Evolutionary conservation across 345 rosid species (phyloP).

Genomic region (Lepidium didymum): DNA sequence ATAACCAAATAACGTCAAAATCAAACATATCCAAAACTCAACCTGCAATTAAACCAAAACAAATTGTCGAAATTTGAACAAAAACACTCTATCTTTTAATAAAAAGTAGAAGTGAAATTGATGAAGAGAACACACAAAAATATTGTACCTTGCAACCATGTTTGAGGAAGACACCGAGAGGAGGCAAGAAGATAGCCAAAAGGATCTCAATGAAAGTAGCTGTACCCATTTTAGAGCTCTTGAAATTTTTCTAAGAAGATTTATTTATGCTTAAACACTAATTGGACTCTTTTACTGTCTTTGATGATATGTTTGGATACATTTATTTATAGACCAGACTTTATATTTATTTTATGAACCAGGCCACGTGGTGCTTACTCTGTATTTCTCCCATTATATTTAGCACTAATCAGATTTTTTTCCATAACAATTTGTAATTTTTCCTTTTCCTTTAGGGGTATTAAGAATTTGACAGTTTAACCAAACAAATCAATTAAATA

Average conservation of each 20-base stretch:
- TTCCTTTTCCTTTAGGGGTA: background rate
- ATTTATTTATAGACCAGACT: background rate
- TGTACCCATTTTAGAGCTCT: constrained; percentile 28
- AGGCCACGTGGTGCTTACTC: constrained; percentile 16
- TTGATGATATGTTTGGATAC: background rate
- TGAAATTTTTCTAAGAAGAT: background rate
- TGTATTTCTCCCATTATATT: background rate
- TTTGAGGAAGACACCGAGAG: constrained; percentile 87
- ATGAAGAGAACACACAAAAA: background rate
- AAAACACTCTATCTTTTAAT: no score
- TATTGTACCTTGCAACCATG: constrained; percentile 43
- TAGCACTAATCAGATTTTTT: background rate
- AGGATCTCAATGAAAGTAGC: constrained; percentile 56
- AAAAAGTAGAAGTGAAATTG: background rate
- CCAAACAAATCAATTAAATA: background rate
- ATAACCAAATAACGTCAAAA: constrained; percentile 60
- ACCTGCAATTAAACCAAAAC: constrained; percentile 25
- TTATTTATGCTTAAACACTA: background rate
- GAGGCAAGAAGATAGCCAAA: constrained; percentile 79
- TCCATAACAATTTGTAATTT: background rate
- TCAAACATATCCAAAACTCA: constrained; percentile 85
- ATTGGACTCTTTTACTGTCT: background rate
- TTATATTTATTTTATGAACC: background rate
- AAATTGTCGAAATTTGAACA: background rate
- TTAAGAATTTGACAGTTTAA: background rate